Conservation (phyloP, 257 asterid genomes). For the Scutellaria baicalensis region DNA sequence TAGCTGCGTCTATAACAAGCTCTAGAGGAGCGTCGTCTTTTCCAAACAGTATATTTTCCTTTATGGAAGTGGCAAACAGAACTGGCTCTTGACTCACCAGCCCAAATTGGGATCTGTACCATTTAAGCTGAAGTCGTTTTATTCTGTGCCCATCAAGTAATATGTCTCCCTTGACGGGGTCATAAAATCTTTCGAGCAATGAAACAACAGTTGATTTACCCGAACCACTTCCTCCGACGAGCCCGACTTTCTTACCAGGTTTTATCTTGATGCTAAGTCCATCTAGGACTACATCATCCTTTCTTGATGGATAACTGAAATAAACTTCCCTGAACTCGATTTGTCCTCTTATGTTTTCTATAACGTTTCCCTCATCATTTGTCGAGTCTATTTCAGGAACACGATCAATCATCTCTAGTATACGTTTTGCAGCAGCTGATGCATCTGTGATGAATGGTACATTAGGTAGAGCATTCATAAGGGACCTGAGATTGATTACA, state of each 20-base stretch:
- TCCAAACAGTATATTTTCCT: constrained; percentile 39
- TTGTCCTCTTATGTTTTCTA: constrained; percentile 24
- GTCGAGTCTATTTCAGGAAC: constrained; percentile 24
- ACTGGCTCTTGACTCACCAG: constrained; percentile 49
- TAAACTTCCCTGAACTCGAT: constrained; percentile 33
- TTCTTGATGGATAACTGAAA: constrained; percentile 38
- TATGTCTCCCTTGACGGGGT: constrained; percentile 37
- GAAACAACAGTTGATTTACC: constrained; percentile 46
- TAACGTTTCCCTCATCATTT: constrained; percentile 16
- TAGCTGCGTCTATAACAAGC: constrained; percentile 28
- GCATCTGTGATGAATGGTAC: constrained; percentile 35
- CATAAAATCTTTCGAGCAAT: constrained; percentile 48
- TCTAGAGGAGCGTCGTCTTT: constrained; percentile 38
- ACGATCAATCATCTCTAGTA: constrained; percentile 32
- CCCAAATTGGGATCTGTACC: constrained; percentile 50
- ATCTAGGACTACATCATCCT: constrained; percentile 22
- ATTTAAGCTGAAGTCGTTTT: constrained; percentile 34
- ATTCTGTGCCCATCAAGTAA: constrained; percentile 41
- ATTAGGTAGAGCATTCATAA: constrained; percentile 31
- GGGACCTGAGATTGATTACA: constrained; percentile 18
- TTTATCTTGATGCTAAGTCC: constrained; percentile 23
- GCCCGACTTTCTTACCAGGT: constrained; percentile 34
- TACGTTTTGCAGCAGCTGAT: constrained; percentile 25
- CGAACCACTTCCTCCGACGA: constrained; percentile 34
- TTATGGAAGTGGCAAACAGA: constrained; percentile 45